These are phyloP conservation scores for Collybia nuda DNA, from an alignment of 768 basidiomycete genomes.

Conservation along the genomic window DNA sequence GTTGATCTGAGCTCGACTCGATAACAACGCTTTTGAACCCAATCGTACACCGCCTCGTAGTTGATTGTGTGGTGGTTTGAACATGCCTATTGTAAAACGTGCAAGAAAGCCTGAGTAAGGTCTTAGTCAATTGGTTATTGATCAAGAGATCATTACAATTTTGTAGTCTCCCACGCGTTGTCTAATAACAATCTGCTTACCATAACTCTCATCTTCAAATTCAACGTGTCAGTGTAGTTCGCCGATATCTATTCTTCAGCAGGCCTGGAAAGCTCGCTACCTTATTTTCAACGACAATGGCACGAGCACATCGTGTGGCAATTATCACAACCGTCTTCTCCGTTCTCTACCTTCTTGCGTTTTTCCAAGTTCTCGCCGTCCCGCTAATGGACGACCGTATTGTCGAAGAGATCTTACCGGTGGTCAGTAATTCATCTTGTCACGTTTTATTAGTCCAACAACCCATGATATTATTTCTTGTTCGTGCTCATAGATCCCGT, in stretches of 20 bases:
- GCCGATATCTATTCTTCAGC: background rate
- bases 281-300: conserved; percentile 38
- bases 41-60: no score
- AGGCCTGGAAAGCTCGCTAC: no score
- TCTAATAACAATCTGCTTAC: background rate
- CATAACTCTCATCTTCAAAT: background rate
- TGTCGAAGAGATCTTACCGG: conserved; percentile 51
- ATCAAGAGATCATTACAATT: background rate
- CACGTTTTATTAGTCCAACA: background rate
- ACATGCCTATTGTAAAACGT: no score
- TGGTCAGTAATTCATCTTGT: conserved; percentile 46
- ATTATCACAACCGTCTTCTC: conserved; percentile 40
- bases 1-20: conserved; percentile 21
- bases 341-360: conserved; percentile 52
- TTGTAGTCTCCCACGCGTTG: background rate
- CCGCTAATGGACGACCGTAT: conserved; percentile 48
- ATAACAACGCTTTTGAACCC: no score
- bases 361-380: conserved; percentile 53
- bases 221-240: background rate
- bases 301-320: conserved; percentile 56
- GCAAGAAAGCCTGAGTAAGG: no score
- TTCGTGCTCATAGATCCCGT: conserved; percentile 56
- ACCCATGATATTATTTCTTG: background rate
- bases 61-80: no score
- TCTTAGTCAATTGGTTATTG: no score